Evolutionary conservation across 192 early-diverging fungal species (phyloP), one percentile per base, ranked within the genome.

Genomic region (Entrophospora sp.): DNA sequence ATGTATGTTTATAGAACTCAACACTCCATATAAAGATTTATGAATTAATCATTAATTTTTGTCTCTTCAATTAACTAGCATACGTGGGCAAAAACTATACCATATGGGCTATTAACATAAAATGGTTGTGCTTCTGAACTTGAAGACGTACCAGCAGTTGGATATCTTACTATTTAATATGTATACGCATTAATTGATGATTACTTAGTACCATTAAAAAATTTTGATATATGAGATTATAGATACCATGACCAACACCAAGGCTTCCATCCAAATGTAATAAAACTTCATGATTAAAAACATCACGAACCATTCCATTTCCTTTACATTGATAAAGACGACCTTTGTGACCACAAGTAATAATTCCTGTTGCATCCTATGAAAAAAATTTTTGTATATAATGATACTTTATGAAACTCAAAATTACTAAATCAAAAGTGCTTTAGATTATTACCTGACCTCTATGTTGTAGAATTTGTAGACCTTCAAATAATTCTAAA

Each of bases 141-240:
- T 12, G 96, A 94, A 5, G 97, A 95, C 10, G 93, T 91, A 10
- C 97, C 97, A 24, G 97, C 97, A 12, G 97, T 99, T 36, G 97
- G 97, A 72, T 99, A 99, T 38, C 97, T 86, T 51, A 96, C 97
- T 99, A n/a, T n/a, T n/a, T n/a, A n/a, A n/a, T n/a, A n/a, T n/a
- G n/a, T n/a, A n/a, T n/a, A n/a, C n/a, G n/a, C n/a, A n/a, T n/a
- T n/a, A n/a, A n/a, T n/a, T n/a, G n/a, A n/a, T n/a, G n/a, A n/a
- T n/a, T n/a, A n/a, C n/a, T n/a, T n/a, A n/a, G n/a, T n/a, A n/a
- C n/a, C n/a, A n/a, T n/a, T n/a, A 52, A 52, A 20, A 60, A 42
- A 32, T 16, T 53, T 53, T 5, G 18, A 65, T 45, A 28, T 18
- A 36, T 45, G 43, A 35, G 24, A 49, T 22, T 28, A 9, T 32